Percentiles rank a stretch among this genome's conserved stretches.
These are phyloP conservation scores for Melanogaster broomeanus DNA, from an alignment of 768 basidiomycete genomes.

Conservation along the genomic window DNA sequence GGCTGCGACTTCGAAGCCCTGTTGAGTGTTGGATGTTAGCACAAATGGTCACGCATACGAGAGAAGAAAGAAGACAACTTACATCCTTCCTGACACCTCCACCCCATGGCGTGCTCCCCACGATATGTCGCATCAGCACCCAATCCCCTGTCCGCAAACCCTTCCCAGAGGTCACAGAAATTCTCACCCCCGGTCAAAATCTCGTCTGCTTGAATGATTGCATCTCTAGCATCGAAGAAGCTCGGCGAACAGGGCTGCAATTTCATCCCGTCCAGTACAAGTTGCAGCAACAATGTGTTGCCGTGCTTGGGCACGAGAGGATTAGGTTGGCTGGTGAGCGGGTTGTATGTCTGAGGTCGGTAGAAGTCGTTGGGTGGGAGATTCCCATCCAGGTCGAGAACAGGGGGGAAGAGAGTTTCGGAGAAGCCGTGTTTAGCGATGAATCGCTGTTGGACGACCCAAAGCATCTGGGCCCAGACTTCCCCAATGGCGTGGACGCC, in stretches of 20 bases:
- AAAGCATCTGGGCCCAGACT: slow-evolving; percentile 93
- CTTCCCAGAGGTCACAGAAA: slow-evolving; percentile 82
- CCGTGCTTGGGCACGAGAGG: slow-evolving; percentile 87
- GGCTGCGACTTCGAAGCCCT: slow-evolving; percentile 45
- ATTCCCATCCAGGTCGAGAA: slow-evolving; percentile 60
- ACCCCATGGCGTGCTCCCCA: slow-evolving; percentile 87
- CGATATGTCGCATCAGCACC: slow-evolving; percentile 74
- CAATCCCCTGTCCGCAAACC: slow-evolving; percentile 80
- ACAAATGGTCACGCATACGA: no score
- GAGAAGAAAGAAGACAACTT: slow-evolving; percentile 6
- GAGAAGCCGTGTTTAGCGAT: slow-evolving; percentile 84
- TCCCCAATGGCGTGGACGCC: slow-evolving; percentile 91
- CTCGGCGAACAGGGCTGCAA: slow-evolving; percentile 88
- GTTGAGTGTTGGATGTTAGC: slow-evolving; percentile 1
- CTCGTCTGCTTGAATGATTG: slow-evolving; percentile 90
- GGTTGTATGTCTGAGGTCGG: slow-evolving; percentile 38
- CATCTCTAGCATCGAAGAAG: slow-evolving; percentile 89
- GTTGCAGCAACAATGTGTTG: slow-evolving; percentile 82
- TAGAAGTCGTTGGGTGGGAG: slow-evolving; percentile 75
- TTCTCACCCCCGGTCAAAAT: slow-evolving; percentile 93
- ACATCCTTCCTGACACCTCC: slow-evolving; percentile 82
- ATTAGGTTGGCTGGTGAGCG: slow-evolving; percentile 26
- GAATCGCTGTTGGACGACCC: slow-evolving; percentile 72
- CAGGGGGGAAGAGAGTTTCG: slow-evolving; percentile 79
- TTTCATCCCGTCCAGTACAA: slow-evolving; percentile 93